Percentiles rank a stretch among this genome's conserved stretches.
Evolutionary conservation across 1,284 basidiomycete genomes (phyloP).

Genomic region (Rhodotorula glutinis): DNA sequence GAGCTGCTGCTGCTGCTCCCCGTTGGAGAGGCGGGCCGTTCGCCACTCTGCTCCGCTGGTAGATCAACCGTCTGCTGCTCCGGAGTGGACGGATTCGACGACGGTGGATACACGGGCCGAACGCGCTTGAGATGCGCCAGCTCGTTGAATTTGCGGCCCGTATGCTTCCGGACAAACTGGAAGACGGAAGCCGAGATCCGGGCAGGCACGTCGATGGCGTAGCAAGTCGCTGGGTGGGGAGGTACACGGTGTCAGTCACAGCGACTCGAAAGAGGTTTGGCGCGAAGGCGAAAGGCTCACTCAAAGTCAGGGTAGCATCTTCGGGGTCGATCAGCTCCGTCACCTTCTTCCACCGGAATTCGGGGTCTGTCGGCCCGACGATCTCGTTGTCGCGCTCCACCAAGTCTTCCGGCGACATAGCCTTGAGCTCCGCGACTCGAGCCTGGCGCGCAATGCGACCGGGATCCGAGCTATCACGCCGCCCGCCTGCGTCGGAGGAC

Average conservation of each 20-base stretch:
- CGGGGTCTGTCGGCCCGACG: conserved; percentile 24
- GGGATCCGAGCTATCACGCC: background rate
- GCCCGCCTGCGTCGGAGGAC: too few species aligned
- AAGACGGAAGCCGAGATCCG: conserved; percentile 27
- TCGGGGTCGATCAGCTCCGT: conserved; percentile 48
- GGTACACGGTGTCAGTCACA: too few species aligned
- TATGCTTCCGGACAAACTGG: conserved; percentile 34
- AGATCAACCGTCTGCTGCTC: background rate
- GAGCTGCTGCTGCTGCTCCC: background rate
- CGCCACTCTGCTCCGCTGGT: background rate
- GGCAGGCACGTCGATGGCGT: conserved; percentile 31
- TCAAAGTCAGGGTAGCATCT: conserved; percentile 42
- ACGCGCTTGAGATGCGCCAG: conserved; percentile 74
- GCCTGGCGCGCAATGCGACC: background rate
- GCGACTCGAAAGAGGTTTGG: too few species aligned
- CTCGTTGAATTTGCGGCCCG: conserved; percentile 47
- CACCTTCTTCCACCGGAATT: conserved; percentile 46
- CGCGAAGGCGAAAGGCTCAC: too few species aligned
- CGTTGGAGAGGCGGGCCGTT: background rate
- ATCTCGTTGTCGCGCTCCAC: conserved; percentile 58
- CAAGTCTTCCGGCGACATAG: conserved; percentile 6
- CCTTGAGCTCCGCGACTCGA: conserved; percentile 1
- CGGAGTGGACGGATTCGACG: background rate
- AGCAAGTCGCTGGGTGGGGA: conserved; percentile 32
- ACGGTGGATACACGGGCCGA: conserved; percentile 1